Percentiles rank a stretch among this genome's conserved stretches.
phyloP scores from a whole-genome alignment of 73 alveolate genomes.

The Paramecium sexaurelia region DNA sequence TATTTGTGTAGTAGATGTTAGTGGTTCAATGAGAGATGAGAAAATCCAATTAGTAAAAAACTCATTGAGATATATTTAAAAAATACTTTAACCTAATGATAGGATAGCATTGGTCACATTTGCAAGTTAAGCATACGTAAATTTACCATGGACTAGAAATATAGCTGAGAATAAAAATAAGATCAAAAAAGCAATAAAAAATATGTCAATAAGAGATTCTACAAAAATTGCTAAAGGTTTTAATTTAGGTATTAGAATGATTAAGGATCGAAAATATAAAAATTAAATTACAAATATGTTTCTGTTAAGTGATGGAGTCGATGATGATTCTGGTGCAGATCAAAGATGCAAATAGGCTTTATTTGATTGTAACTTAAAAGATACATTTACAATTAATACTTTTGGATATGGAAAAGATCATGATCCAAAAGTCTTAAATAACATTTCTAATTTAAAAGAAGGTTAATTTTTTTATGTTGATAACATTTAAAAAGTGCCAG shows the following conservation, averaged over 20 bases:
- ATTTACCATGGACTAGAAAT: neutral
- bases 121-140: neutral
- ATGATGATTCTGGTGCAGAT: conserved; percentile 16
- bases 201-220: neutral
- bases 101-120: neutral
- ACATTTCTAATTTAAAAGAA: conserved; percentile 9
- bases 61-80: neutral
- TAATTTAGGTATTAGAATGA: conserved; percentile 1
- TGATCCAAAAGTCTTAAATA: conserved; percentile 39
- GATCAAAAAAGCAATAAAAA: neutral
- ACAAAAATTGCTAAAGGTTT: conserved; percentile 53
- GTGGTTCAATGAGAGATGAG: conserved; percentile 63
- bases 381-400: conserved; percentile 9
- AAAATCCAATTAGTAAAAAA: conserved; percentile 13
- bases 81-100: neutral
- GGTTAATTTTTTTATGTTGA: conserved; percentile 53
- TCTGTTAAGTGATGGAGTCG: conserved; percentile 52
- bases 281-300: conserved; percentile 56
- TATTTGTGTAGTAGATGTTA: conserved; percentile 58
- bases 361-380: neutral
- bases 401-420: conserved; percentile 68
- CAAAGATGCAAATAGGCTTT: neutral
- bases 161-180: neutral
- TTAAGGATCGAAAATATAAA: conserved; percentile 27
- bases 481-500: conserved; percentile 36